Percentiles rank a stretch among this genome's conserved stretches.
These are phyloP conservation scores for Avena insularis DNA, from an alignment of 176 grass and related monocot species.

Conservation along the genomic window DNA sequence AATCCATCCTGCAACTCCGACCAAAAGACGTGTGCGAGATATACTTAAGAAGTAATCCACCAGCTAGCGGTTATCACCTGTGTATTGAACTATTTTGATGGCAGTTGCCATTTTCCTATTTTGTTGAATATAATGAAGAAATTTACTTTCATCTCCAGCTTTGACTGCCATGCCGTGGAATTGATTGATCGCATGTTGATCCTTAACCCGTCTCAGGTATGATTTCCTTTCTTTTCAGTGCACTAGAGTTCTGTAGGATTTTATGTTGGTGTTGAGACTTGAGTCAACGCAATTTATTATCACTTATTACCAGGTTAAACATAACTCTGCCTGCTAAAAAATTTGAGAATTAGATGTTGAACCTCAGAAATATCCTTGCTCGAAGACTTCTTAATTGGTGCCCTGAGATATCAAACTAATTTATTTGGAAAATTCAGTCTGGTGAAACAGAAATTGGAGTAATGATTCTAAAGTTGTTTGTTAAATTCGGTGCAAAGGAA, in stretches of 20 bases:
- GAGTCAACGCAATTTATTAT: conserved; percentile 2
- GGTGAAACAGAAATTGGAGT: neutral
- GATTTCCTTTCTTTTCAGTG: conserved; percentile 26
- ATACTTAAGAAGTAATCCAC: conserved; percentile 67
- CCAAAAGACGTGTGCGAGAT: conserved; percentile 58
- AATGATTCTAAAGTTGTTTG: neutral
- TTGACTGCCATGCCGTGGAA: conserved; percentile 63
- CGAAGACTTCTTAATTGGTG: conserved; percentile 2
- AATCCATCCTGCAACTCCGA: conserved; percentile 55
- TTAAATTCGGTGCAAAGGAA: conserved; percentile 5
- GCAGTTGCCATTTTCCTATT: conserved; percentile 27
- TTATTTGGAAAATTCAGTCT: neutral
- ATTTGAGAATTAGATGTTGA: neutral
- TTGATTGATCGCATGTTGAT: conserved; percentile 75
- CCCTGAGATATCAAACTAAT: neutral
- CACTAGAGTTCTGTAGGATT: conserved; percentile 14
- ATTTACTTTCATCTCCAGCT: conserved; percentile 43
- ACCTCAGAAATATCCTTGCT: conserved; percentile 28
- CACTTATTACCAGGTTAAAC: conserved; percentile 7
- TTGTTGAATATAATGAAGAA: conserved; percentile 29
- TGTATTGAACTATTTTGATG: neutral
- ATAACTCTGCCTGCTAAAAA: neutral
- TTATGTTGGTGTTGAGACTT: conserved; percentile 7
- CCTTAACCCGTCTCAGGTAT: conserved; percentile 71
- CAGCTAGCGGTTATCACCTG: neutral